phyloP scores from a whole-genome alignment of 2,329 filamentous ascomycete genomes.

The Pseudopithomyces maydicus region DNA sequence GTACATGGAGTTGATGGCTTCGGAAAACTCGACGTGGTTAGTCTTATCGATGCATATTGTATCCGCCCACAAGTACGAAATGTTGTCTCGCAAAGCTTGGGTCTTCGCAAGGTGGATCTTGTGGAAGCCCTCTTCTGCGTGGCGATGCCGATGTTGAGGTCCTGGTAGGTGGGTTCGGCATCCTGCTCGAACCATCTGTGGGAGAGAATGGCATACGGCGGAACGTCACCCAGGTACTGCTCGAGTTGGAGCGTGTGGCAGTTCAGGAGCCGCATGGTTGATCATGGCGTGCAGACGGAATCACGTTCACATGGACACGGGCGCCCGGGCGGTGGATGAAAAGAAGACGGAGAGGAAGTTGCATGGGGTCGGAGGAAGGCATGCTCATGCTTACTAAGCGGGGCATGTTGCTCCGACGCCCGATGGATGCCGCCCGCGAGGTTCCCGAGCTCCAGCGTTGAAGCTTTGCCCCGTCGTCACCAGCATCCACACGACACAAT shows the following conservation, averaged over 20 bases:
- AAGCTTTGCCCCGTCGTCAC: slow-evolving; percentile 23
- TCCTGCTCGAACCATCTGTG: neutral
- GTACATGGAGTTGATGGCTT: slow-evolving; percentile 21
- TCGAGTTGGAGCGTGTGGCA: neutral
- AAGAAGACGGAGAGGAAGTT: neutral
- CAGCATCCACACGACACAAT: slow-evolving; percentile 28
- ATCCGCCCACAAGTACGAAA: slow-evolving; percentile 11
- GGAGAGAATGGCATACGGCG: slow-evolving; percentile 1
- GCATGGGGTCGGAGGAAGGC: neutral
- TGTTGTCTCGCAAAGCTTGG: neutral
- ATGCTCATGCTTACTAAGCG: neutral
- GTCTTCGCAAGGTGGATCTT: neutral
- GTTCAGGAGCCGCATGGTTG: neutral
- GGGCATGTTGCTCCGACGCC: neutral
- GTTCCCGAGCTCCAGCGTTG: slow-evolving; percentile 16
- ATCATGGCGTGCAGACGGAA: no score
- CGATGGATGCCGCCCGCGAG: no score
- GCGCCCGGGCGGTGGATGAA: no score
- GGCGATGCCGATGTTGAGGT: neutral
- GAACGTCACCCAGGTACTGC: neutral
- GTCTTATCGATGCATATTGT: slow-evolving; percentile 19
- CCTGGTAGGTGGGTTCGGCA: neutral
- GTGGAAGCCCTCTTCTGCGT: neutral
- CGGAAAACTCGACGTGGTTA: slow-evolving; percentile 10
- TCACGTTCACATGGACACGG: no score